Conservation (phyloP, 1,284 basidiomycete genomes). For the Fomitopsis schrenkii region DNA sequence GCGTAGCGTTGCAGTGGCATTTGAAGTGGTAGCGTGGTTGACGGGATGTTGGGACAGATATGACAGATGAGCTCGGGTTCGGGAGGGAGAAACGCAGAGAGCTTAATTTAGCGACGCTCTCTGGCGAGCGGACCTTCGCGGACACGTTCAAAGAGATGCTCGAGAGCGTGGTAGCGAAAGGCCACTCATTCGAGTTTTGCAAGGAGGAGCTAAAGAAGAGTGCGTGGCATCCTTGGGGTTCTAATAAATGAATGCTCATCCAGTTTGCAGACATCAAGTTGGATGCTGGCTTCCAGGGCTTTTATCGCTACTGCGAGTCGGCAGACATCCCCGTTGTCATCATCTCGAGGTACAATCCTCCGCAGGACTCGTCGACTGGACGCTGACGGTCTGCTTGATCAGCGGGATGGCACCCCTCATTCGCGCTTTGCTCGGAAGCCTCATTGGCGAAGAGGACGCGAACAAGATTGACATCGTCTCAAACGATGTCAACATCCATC, state of each 20-base stretch:
- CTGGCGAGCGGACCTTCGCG: slow-evolving; percentile 66
- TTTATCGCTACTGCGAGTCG: slow-evolving; percentile 76
- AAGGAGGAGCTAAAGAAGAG: slow-evolving; percentile 59
- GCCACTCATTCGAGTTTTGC: slow-evolving; percentile 77
- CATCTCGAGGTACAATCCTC: slow-evolving; percentile 68
- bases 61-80: slow-evolving; percentile 77
- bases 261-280: slow-evolving; percentile 66
- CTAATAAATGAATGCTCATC: background rate
- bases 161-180: slow-evolving; percentile 61
- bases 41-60: slow-evolving; percentile 38
- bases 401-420: slow-evolving; percentile 93
- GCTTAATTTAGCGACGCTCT: slow-evolving; percentile 70
- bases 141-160: slow-evolving; percentile 83
- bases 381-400: slow-evolving; percentile 1
- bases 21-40: background rate
- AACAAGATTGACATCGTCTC: slow-evolving; percentile 84
- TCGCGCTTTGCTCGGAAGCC: slow-evolving; percentile 78
- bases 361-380: background rate
- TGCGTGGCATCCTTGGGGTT: slow-evolving; percentile 4
- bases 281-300: slow-evolving; percentile 85
- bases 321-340: slow-evolving; percentile 85
- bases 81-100: slow-evolving; percentile 64
- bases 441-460: slow-evolving; percentile 72
- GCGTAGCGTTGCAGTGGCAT: slow-evolving; percentile 23
- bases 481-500: slow-evolving; percentile 71